Evolutionary conservation across 768 basidiomycete species (phyloP).

Genomic region (Rhodotorula kratochvilovae): DNA sequence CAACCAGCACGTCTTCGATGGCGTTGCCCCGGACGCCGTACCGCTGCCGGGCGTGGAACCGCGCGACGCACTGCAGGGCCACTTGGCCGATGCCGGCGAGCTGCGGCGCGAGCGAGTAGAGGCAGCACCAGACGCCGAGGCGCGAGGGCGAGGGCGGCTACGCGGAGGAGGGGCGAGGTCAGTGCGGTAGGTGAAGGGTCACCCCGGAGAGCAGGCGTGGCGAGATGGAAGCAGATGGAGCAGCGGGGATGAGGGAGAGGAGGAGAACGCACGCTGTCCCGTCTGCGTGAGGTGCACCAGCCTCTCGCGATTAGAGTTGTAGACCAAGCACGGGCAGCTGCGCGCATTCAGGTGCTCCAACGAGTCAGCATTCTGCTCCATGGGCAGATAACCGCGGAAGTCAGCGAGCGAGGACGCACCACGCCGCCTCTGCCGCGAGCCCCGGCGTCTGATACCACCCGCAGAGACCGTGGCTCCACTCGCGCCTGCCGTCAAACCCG

Average conservation of each 20-base stretch:
- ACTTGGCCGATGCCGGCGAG: slow-evolving; percentile 32
- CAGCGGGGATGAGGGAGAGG: not conserved
- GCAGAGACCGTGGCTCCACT: slow-evolving; percentile 24
- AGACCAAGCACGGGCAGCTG: slow-evolving; percentile 37
- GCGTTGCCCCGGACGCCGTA: slow-evolving; percentile 30
- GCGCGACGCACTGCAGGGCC: slow-evolving; percentile 28
- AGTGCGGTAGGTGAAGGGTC: too few species aligned
- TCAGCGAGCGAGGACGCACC: slow-evolving; percentile 1
- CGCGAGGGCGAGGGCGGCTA: slow-evolving; percentile 22
- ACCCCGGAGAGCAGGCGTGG: too few species aligned
- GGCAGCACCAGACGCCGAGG: slow-evolving; percentile 22
- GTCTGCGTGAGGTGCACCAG: slow-evolving; percentile 9
- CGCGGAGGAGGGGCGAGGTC: not conserved
- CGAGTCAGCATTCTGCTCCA: too few species aligned
- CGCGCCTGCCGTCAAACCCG: slow-evolving; percentile 32
- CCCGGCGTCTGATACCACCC: slow-evolving; percentile 17
- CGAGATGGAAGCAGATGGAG: too few species aligned
- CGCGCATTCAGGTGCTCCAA: not conserved
- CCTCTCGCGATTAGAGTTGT: slow-evolving; percentile 11
- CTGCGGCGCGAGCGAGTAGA: slow-evolving; percentile 27
- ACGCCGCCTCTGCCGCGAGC: slow-evolving; percentile 5
- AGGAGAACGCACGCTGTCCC: slow-evolving; percentile 12
- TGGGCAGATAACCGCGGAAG: too few species aligned
- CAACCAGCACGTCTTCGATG: slow-evolving; percentile 28
- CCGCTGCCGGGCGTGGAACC: slow-evolving; percentile 23